These are phyloP conservation scores for Sporothrix sp. DNA, from an alignment of 2,329 filamentous ascomycete species.

Conservation along the genomic window DNA sequence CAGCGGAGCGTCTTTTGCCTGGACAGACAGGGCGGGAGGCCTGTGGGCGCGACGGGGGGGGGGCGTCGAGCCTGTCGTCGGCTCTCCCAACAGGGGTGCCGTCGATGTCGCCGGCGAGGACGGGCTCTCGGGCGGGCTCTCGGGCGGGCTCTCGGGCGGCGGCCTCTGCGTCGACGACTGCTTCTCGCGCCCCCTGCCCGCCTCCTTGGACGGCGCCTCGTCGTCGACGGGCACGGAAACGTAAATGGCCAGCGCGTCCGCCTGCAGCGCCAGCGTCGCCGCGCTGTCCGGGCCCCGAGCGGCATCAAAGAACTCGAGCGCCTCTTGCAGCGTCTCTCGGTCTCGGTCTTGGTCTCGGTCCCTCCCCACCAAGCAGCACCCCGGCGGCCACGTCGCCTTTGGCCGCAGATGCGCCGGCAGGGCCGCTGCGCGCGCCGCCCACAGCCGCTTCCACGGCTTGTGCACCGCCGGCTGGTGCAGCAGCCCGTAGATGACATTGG, in stretches of 20 bases:
- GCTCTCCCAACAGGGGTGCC: not conserved
- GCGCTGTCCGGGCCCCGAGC: slow-evolving; percentile 46
- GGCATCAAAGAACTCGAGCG: slow-evolving; percentile 56
- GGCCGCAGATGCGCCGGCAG: slow-evolving; percentile 41
- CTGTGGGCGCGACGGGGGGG: too few species aligned
- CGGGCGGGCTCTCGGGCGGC: not conserved
- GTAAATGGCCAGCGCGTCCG: slow-evolving; percentile 42
- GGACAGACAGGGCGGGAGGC: too few species aligned
- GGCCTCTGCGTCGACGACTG: not conserved
- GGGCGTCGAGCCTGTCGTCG: not conserved
- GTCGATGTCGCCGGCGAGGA: not conserved
- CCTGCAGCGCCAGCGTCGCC: slow-evolving; percentile 46
- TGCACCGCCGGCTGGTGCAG: slow-evolving; percentile 56
- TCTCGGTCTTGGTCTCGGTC: slow-evolving; percentile 31
- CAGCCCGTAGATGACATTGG: slow-evolving; percentile 56
- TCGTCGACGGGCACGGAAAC: slow-evolving; percentile 22
- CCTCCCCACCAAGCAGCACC: slow-evolving; percentile 30
- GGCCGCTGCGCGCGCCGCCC: slow-evolving; percentile 34
- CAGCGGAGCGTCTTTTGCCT: slow-evolving; percentile 1
- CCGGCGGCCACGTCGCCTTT: slow-evolving; percentile 50
- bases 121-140: not conserved
- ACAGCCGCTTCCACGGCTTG: slow-evolving; percentile 50
- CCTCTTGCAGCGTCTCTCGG: slow-evolving; percentile 40
- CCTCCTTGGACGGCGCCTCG: too few species aligned
- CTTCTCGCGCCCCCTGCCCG: not conserved